These are phyloP conservation scores for Casuarina cunninghamiana DNA, from an alignment of 306 rosid genomes.

Conservation along the genomic window DNA sequence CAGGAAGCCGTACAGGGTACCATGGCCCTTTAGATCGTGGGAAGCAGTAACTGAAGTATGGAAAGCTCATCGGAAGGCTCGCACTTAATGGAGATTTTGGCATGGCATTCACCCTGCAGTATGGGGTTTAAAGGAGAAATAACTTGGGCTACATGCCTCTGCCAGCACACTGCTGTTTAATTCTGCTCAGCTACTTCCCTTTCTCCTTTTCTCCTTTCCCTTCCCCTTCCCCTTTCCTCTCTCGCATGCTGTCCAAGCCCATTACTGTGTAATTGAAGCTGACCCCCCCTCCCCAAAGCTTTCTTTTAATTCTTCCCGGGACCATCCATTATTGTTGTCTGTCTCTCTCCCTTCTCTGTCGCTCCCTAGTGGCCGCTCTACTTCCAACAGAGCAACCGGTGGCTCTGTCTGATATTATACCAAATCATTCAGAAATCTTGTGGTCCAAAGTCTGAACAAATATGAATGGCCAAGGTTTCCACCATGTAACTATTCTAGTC, in stretches of 20 bases:
- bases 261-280: constrained; percentile 50
- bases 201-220: neutral
- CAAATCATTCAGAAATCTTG: neutral
- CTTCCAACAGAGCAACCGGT: constrained; percentile 24
- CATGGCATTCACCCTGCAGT: neutral
- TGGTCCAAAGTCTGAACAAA: constrained; percentile 33
- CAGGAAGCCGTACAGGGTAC: neutral
- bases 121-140: neutral
- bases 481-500: too few species aligned
- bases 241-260: constrained; percentile 51
- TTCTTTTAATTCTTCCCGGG: constrained; percentile 43
- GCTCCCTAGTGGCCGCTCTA: neutral
- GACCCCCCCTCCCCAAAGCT: constrained; percentile 37
- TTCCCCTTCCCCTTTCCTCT: constrained; percentile 12
- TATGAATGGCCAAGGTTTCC: too few species aligned
- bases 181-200: constrained; percentile 11
- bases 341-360: constrained; percentile 4
- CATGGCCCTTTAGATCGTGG: neutral
- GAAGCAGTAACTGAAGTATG: neutral
- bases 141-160: neutral
- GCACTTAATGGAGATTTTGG: neutral
- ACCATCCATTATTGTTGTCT: constrained; percentile 41
- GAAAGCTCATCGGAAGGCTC: neutral
- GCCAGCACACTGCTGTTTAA: neutral
- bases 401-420: neutral